Conservation (phyloP, 1,139 yeast species). For the Nakaseomyces uthaithaninus region DNA sequence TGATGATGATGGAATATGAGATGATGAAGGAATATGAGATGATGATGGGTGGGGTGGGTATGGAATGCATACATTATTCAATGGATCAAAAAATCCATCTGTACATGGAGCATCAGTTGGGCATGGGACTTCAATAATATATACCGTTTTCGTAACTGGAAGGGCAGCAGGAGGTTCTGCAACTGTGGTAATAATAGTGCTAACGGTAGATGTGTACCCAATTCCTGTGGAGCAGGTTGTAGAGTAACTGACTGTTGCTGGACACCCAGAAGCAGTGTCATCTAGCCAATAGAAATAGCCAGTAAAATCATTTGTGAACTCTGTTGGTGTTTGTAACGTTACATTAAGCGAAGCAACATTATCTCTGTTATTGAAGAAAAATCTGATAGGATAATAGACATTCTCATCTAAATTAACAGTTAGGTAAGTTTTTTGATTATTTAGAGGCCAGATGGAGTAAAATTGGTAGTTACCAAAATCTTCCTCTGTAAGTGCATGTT, state of each 20-base stretch:
- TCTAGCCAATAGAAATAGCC: constrained; percentile 1
- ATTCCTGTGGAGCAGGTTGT: neutral
- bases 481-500: neutral
- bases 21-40: neutral
- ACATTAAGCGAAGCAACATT: neutral
- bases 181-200: neutral
- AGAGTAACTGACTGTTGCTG: neutral
- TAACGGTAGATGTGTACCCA: neutral
- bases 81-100: constrained; percentile 1
- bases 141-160: neutral
- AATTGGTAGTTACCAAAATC: constrained; percentile 3
- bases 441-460: neutral
- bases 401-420: neutral
- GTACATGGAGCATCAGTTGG: neutral
- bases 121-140: neutral
- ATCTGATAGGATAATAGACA: neutral
- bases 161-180: neutral
- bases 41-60: neutral
- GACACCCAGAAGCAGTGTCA: neutral
- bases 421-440: neutral
- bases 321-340: neutral
- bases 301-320: neutral
- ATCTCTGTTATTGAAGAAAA: constrained; percentile 2
- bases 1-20: neutral
- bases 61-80: neutral